Evolutionary conservation across 768 basidiomycete genomes (phyloP).

Genomic region (Trametes punicea): DNA sequence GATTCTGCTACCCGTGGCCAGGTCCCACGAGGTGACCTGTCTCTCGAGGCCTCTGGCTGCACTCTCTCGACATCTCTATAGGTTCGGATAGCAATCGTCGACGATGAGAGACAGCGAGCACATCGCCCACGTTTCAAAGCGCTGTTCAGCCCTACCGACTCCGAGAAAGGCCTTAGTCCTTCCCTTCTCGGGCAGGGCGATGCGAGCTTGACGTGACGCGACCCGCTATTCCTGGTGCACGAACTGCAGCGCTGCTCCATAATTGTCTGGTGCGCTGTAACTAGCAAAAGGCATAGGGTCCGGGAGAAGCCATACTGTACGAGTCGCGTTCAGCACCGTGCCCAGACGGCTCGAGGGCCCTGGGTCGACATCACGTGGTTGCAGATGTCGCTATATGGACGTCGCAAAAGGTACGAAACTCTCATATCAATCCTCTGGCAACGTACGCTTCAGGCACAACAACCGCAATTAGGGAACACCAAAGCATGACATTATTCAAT

Average conservation of each 20-base stretch:
- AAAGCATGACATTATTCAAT: background rate
- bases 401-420: too few relatives aligned
- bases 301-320: too few relatives aligned
- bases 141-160: slow-evolving; percentile 44
- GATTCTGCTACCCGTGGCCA: too few relatives aligned
- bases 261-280: slow-evolving; percentile 86
- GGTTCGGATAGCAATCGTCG: background rate
- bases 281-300: slow-evolving; percentile 44
- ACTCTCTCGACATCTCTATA: slow-evolving; percentile 45
- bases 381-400: too few relatives aligned
- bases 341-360: too few relatives aligned
- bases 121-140: too few relatives aligned
- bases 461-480: background rate
- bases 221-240: slow-evolving; percentile 85
- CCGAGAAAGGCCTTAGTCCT: slow-evolving; percentile 35
- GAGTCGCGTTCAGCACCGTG: too few relatives aligned
- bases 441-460: too few relatives aligned
- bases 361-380: too few relatives aligned
- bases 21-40: slow-evolving; percentile 84
- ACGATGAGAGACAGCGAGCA: too few relatives aligned
- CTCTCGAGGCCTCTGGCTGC: slow-evolving; percentile 80
- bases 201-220: slow-evolving; percentile 65
- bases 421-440: too few relatives aligned
- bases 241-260: slow-evolving; percentile 77
- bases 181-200: slow-evolving; percentile 73